Evolutionary conservation across 139 green algal genomes (phyloP).

Genomic region (Micractinium conductrix): DNA sequence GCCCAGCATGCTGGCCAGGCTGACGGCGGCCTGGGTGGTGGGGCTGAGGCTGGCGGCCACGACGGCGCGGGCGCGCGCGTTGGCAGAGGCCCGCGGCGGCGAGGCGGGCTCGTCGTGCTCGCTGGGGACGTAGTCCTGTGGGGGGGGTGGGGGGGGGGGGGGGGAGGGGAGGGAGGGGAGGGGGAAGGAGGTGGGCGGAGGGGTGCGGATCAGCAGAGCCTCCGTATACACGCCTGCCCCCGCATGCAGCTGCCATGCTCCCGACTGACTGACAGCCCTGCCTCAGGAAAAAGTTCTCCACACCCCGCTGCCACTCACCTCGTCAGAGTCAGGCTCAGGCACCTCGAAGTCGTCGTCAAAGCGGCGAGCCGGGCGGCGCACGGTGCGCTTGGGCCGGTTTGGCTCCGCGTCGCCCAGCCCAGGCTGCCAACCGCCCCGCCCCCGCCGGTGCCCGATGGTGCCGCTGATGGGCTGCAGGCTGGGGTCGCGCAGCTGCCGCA

Average conservation of each 20-base stretch:
- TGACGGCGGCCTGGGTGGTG: conserved; percentile 38
- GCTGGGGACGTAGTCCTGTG: conserved; percentile 30
- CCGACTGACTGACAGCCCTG: too few species aligned
- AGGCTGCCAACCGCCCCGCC: not conserved
- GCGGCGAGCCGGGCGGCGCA: conserved; percentile 13
- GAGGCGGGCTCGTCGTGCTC: conserved; percentile 17
- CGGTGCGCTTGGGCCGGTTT: conserved; percentile 22
- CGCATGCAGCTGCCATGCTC: too few species aligned
- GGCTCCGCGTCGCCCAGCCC: conserved; percentile 2
- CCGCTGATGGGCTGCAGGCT: conserved; percentile 33
- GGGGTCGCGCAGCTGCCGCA: conserved; percentile 14
- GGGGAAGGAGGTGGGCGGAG: not conserved
- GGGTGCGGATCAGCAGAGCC: too few species aligned
- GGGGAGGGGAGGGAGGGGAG: not conserved
- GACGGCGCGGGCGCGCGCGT: not conserved
- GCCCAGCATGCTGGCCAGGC: conserved; percentile 36
- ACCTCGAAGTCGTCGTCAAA: conserved; percentile 38
- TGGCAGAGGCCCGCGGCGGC: not conserved
- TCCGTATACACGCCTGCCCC: too few species aligned
- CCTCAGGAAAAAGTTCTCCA: too few species aligned
- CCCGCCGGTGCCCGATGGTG: not conserved
- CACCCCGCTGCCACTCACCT: not conserved
- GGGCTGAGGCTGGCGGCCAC: conserved; percentile 29
- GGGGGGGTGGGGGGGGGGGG: not conserved
- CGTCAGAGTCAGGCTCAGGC: conserved; percentile 20